These are phyloP conservation scores for Tilletiaria anomala DNA, from an alignment of 1,284 basidiomycete species.

Conservation along the genomic window DNA sequence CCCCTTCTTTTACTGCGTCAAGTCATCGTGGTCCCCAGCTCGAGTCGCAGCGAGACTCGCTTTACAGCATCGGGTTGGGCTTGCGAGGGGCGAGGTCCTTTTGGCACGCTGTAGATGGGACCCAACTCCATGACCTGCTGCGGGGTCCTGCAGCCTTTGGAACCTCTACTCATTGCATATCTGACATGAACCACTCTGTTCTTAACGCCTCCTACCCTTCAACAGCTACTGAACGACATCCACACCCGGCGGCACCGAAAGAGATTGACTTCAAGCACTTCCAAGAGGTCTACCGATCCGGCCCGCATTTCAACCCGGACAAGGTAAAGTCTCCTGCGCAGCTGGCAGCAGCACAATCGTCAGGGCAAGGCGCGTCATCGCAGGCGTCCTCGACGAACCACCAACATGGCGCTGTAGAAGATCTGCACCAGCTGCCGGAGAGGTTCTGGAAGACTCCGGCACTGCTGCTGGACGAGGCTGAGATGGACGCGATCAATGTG, in stretches of 20 bases:
- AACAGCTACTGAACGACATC: conserved; percentile 12
- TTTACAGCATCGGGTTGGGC: no score
- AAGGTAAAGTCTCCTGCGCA: conserved; percentile 10
- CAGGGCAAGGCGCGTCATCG: background rate
- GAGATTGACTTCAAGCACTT: conserved; percentile 28
- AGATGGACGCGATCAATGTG: conserved; percentile 37
- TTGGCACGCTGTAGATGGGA: no score
- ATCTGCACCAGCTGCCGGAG: conserved; percentile 17
- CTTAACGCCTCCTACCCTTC: no score
- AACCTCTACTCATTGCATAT: no score
- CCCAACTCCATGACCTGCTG: no score
- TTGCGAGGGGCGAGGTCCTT: no score
- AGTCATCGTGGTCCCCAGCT: no score
- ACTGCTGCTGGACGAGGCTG: conserved; percentile 15
- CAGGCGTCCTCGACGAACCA: background rate
- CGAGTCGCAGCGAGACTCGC: no score
- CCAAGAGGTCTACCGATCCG: conserved; percentile 21
- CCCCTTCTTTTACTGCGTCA: no score
- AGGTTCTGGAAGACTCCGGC: conserved; percentile 33
- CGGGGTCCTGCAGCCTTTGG: no score
- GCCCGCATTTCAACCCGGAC: conserved; percentile 34
- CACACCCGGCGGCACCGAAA: conserved; percentile 34
- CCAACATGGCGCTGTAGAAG: conserved; percentile 7
- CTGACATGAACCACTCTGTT: no score
- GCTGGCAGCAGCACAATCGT: background rate